A percentile compares a stretch with the other conserved stretches of the same genome.
Conservation (phyloP, 23 red algal genomes). For the Gracilaria domingensis region DNA sequence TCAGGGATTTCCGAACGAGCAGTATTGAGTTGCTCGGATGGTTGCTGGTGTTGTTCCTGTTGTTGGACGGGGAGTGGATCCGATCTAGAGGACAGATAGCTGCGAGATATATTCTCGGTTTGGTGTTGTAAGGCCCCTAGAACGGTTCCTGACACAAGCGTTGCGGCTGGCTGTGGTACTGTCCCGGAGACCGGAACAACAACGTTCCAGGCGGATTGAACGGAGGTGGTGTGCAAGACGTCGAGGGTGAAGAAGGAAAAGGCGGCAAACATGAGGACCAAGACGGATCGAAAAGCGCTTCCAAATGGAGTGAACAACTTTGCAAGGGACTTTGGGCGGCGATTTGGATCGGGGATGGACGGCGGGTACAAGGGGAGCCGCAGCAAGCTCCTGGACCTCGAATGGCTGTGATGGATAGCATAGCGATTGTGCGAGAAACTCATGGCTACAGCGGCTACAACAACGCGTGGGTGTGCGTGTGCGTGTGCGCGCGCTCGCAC, state of each 20-base stretch:
- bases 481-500: too few relatives aligned
- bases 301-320: neutral
- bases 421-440: neutral
- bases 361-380: slow-evolving; percentile 9
- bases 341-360: neutral
- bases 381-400: neutral
- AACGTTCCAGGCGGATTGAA: neutral
- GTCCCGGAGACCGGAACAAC: neutral
- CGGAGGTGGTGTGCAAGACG: neutral
- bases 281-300: slow-evolving; percentile 1
- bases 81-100: too few relatives aligned
- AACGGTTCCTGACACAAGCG: neutral
- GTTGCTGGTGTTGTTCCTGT: too few relatives aligned
- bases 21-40: too few relatives aligned
- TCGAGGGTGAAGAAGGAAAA: slow-evolving; percentile 22
- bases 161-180: neutral
- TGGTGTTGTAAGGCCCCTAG: neutral
- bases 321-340: neutral
- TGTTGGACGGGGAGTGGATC: too few relatives aligned
- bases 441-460: neutral
- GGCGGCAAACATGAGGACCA: slow-evolving; percentile 2
- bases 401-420: slow-evolving; percentile 10
- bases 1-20: too few relatives aligned
- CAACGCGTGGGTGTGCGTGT: too few relatives aligned
- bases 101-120: neutral